These are phyloP conservation scores for Panaeolus cyanescens DNA, from an alignment of 768 basidiomycete genomes.

Conservation along the genomic window DNA sequence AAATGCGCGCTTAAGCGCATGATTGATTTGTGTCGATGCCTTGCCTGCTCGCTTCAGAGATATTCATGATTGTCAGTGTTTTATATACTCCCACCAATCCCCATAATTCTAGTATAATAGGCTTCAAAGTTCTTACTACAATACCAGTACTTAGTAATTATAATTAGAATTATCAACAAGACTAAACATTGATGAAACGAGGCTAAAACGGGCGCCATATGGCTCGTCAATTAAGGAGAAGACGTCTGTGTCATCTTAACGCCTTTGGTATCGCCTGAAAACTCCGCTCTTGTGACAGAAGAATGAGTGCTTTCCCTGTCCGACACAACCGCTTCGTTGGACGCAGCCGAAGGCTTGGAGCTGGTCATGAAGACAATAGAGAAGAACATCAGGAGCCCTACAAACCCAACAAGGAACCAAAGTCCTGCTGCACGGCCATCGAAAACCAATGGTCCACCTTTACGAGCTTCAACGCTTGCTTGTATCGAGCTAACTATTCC, in stretches of 20 bases:
- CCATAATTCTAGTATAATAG: no score
- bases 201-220: no score
- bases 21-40: not conserved
- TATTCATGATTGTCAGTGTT: not conserved
- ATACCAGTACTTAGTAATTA: no score
- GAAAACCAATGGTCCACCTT: conserved; percentile 32
- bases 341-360: not conserved
- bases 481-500: conserved; percentile 51
- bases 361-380: conserved; percentile 13
- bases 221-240: not conserved
- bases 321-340: not conserved
- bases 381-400: conserved; percentile 7
- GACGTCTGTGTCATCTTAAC: not conserved
- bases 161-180: no score
- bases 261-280: not conserved
- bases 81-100: not conserved
- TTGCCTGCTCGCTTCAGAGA: not conserved
- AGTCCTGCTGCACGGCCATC: conserved; percentile 45
- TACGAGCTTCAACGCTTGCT: conserved; percentile 37
- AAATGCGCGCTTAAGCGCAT: not conserved
- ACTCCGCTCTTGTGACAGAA: not conserved
- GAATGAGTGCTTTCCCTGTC: not conserved
- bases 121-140: no score
- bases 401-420: conserved; percentile 44
- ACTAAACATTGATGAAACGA: no score